Percentiles rank a stretch among this genome's conserved stretches.
phyloP scores from a whole-genome alignment of 2,329 filamentous ascomycete species.

The Cryphonectria carpinicola region DNA sequence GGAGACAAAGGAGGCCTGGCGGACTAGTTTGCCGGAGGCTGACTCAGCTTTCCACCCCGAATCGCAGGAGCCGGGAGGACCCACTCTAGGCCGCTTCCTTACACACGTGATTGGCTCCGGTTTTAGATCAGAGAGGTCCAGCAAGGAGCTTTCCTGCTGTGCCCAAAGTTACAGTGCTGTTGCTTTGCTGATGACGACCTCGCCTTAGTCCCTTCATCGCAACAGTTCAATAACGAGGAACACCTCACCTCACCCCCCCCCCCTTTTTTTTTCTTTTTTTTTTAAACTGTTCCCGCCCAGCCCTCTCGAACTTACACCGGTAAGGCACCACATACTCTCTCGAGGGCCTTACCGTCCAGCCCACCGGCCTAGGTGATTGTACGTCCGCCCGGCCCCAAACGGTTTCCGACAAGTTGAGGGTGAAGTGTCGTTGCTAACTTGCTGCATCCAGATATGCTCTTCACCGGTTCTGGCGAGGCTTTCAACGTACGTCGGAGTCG shows the following conservation, averaged over 20 bases:
- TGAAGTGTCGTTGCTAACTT: conserved; percentile 26
- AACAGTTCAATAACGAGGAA: not conserved
- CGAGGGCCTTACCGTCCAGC: too few relatives aligned
- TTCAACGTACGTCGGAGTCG: conserved; percentile 74
- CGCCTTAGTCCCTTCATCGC: conserved; percentile 15
- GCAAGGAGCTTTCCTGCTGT: conserved; percentile 22
- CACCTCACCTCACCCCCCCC: not conserved
- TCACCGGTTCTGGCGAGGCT: conserved; percentile 91
- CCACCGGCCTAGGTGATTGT: too few relatives aligned
- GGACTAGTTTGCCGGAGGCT: not conserved
- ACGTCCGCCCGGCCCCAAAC: conserved; percentile 45
- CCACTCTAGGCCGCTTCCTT: conserved; percentile 10
- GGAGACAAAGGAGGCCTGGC: conserved; percentile 2
- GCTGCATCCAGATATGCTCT: conserved; percentile 83
- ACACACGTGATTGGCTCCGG: conserved; percentile 18
- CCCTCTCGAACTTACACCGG: too few relatives aligned
- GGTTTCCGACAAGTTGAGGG: conserved; percentile 1
- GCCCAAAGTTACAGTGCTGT: not conserved
- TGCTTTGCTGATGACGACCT: conserved; percentile 24
- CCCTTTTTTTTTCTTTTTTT: not conserved
- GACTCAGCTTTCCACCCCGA: conserved; percentile 9
- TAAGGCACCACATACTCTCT: conserved; percentile 72
- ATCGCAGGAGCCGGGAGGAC: not conserved
- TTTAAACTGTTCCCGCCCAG: too few relatives aligned
- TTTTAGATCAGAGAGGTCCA: conserved; percentile 9